Base-by-base conservation (phyloP, 208 protist genomes). In the Wallacemonas sp. region DNA sequence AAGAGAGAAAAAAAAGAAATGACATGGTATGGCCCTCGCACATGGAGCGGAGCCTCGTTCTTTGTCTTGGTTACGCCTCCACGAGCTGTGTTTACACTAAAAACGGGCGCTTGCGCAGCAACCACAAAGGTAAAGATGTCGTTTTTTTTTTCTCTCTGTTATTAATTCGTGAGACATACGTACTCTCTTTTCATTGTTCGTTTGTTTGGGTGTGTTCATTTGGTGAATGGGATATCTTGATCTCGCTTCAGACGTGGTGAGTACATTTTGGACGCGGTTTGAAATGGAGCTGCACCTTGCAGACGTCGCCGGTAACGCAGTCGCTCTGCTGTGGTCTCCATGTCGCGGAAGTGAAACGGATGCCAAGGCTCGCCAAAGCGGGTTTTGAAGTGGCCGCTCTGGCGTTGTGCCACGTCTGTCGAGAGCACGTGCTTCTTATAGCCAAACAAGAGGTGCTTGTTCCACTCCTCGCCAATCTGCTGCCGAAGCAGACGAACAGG, bases 361-460 rank as follows among this genome's bases (percentile, higher is more conserved):
- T n/a, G 42, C 59, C 42, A 53, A 11, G 11, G 38, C 39, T 44
- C 41, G 24, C 42, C 22, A 17, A n/a, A 11, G 41, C 3, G 17
- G 22, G 17, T 26, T 5, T 6, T 22, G 46, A 5, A 17, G 31
- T 30, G 19, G 45, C 8, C 15, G 42, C n/a, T n/a, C n/a, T 3
- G 27, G 19, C 19, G 30, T 41, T 17, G 26, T 39, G 14, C 27
- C 15, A 8, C 53, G n/a, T 56, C 12, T 17, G 51, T n/a, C 8
- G 61, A 31, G 2, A 91, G 33, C 4, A 70, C 44, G 5, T 82
- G 27, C 41, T 63, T 73, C 38, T 75, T 66, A 61, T 93, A 95
- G 15, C 90, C 90, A 36, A 84, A 79, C 5, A 95, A 62, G 5
- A 93, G 60, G 60, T 95, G 90, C 19, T 39, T 73, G 47, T 80